A percentile compares a stretch with the other conserved stretches of the same genome.
phyloP scores from a whole-genome alignment of 2,329 filamentous ascomycete genomes.

The Ceratocystis smalleyi region DNA sequence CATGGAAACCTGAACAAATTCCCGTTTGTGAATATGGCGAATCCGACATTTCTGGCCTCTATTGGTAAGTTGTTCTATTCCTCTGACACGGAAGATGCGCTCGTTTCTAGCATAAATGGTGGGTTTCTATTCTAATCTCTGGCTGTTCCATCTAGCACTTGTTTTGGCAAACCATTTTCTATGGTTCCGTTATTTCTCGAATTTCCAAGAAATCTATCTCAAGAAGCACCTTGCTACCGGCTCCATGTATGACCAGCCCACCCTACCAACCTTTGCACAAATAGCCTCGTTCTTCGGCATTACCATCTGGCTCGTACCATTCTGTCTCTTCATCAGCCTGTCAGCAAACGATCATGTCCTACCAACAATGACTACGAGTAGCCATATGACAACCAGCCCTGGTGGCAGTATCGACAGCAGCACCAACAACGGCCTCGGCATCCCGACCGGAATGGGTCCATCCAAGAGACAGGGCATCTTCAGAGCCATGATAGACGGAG shows the following conservation, averaged over 20 bases:
- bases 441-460: slow-evolving; percentile 10
- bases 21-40: slow-evolving; percentile 66
- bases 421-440: neutral
- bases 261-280: slow-evolving; percentile 73
- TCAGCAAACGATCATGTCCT: slow-evolving; percentile 91
- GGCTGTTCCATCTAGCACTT: slow-evolving; percentile 38
- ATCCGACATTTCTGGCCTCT: slow-evolving; percentile 72
- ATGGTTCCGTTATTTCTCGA: slow-evolving; percentile 88
- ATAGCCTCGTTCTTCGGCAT: slow-evolving; percentile 93
- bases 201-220: slow-evolving; percentile 42
- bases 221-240: slow-evolving; percentile 26
- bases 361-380: slow-evolving; percentile 68
- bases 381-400: slow-evolving; percentile 27
- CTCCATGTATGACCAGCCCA: slow-evolving; percentile 45
- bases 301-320: slow-evolving; percentile 92
- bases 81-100: neutral
- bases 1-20: slow-evolving; percentile 66
- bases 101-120: neutral
- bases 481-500: slow-evolving; percentile 44
- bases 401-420: neutral
- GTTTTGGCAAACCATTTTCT: slow-evolving; percentile 85
- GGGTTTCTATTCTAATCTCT: neutral
- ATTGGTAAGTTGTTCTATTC: slow-evolving; percentile 44
- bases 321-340: slow-evolving; percentile 84
- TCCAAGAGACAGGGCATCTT: slow-evolving; percentile 47